Base-by-base conservation (phyloP, 129 eudicot genomes). In the Chrysanthemum lavandulifolium region DNA sequence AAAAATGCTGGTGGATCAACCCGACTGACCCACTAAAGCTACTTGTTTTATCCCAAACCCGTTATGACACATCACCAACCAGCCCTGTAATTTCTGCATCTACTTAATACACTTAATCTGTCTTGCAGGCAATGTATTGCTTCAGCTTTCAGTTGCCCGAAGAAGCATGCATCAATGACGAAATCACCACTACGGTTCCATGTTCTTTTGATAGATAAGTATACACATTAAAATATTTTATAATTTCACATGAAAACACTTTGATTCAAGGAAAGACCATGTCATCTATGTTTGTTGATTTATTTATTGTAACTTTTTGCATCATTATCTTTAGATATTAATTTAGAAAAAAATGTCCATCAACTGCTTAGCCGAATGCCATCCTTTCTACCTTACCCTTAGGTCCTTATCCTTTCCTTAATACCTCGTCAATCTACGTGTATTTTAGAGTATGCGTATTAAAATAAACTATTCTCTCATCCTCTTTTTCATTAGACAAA, bases 91-190 rank as follows among this genome's bases (percentile, higher is more conserved):
- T 27, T 61, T 61, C 2, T 18, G n/a, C 67, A 3, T 29, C 8
- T 61, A 8, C 13, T 74, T 62, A 50, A 13, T 50, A 53, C 33
- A 14, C 64, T 33, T 72, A 9, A 27, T 62, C 43, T 60, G 14
- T 79, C 57, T 27, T 78, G 86, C 82, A 95, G 99, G 99, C 96
- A 13, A 95, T 95, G 99, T 88, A 81, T 67, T 95, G 99, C 69
- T 69, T 95, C 62, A 95, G 96, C 94, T 95, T 95, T 80, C 81
- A 79, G 76, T 84, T 95, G 65, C 99, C 99, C 2, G 88, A 86
- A 81, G 99, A 95, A 88, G 81, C 96, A 60, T 86, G 99, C 67
- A 23, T 76, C 64, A 43, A 7, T 60, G 84, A 78, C 67, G 86
- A 79, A 48, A 74, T 61, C 49, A 56, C 72, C 1, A 57, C 33